Percentiles rank a stretch among this genome's conserved stretches.
Evolutionary conservation across 768 basidiomycete genomes (phyloP).

Genomic region (Leccinellum rugosiceps): DNA sequence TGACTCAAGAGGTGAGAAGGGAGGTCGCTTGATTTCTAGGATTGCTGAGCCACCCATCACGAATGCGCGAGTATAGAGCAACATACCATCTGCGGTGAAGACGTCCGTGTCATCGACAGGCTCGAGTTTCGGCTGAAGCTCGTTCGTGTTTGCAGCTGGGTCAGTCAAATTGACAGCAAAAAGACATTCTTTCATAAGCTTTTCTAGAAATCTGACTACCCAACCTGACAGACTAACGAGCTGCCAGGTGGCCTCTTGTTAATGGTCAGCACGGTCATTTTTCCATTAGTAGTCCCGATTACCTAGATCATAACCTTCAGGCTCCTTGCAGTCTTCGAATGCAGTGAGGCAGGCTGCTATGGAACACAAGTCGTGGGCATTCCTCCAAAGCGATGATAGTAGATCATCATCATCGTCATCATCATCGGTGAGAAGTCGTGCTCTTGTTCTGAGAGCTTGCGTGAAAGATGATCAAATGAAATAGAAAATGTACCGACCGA

Average conservation of each 20-base stretch:
- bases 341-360: slow-evolving; percentile 56
- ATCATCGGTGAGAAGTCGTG: slow-evolving; percentile 19
- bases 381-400: slow-evolving; percentile 50
- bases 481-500: slow-evolving; percentile 19
- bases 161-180: slow-evolving; percentile 30
- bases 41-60: slow-evolving; percentile 39
- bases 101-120: slow-evolving; percentile 26
- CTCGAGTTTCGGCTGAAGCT: slow-evolving; percentile 24
- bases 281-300: slow-evolving; percentile 3
- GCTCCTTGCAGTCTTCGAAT: slow-evolving; percentile 65
- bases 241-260: slow-evolving; percentile 69
- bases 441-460: slow-evolving; percentile 30
- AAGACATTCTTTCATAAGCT: slow-evolving; percentile 53
- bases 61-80: slow-evolving; percentile 25
- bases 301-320: slow-evolving; percentile 64
- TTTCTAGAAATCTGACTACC: slow-evolving; percentile 60
- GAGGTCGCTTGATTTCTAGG: slow-evolving; percentile 16
- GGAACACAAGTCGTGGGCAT: slow-evolving; percentile 67
- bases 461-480: slow-evolving; percentile 3
- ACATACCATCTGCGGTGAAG: slow-evolving; percentile 25
- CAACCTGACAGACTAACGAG: slow-evolving; percentile 60
- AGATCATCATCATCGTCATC: slow-evolving; percentile 34
- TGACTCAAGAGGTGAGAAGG: slow-evolving; percentile 26
- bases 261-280: slow-evolving; percentile 5
- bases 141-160: slow-evolving; percentile 7